Base-by-base conservation (phyloP, 163 green algal genomes). In the Scenedesmus sp. region DNA sequence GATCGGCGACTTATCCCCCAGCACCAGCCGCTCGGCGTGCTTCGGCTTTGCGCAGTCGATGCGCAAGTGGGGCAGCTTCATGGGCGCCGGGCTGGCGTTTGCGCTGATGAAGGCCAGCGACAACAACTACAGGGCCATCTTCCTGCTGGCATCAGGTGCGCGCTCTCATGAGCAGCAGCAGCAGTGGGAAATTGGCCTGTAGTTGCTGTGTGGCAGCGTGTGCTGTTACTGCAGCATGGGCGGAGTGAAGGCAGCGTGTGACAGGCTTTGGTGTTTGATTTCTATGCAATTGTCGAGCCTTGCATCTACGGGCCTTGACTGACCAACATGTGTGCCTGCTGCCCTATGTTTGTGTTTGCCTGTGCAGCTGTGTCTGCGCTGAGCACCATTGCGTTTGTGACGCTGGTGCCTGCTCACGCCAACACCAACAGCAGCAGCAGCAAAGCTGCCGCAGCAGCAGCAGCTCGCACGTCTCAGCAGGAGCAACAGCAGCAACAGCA, bases 121-220 rank as follows among this genome's bases (percentile, higher is more conserved):
- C 85, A 96, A 96, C 95, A 96, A 96, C 95, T 96, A 96, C 91
- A 91, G 95, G 90, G 90, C 95, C 54, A 96, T 96, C 91, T 96
- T 96, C 93, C 90, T 93, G 23, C 88, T 94, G 26, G 94, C 94
- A 13, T 90, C 94, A 59, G 82, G 88, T 18, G 76, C 12, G 87
- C 23, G 23, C 15, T 23, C 23, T 1, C 18, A 26, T 74, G 66
- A 76, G n/a, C 16, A 26, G 66, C 66, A 76, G n/a, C 16, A 34
- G 8, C 15, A 18, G 12, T 20, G 62, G 18, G 70, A 23, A 79
- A 5, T 5, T 15, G 59, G 8, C 59, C 59, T 64, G 59, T 10
- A 64, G 59, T 10, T 9, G 9, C 59, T 64, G 67, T 26, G 15
- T 13, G 15, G 67, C 67, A 26, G 67, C 20, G 67, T 83, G 74